Base-by-base conservation (phyloP, 2,329 filamentous ascomycete genomes). In the Clarireedia monteithiana region DNA sequence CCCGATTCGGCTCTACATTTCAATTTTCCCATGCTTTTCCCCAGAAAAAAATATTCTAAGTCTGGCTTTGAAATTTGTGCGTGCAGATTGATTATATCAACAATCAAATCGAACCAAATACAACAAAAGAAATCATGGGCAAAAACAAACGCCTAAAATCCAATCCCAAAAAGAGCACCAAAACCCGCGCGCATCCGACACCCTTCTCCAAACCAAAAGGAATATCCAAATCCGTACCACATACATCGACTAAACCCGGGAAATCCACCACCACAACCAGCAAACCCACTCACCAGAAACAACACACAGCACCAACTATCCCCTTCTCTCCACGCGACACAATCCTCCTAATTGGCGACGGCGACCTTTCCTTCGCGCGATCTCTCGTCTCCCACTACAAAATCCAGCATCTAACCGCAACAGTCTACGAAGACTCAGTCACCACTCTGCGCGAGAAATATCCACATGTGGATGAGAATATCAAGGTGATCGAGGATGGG, bases 331-430 rank as follows among this genome's bases (percentile, higher is more conserved):
- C 79, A 40, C 72, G 79, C 63, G 82, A 91, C 62, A 74, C 79
- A 64, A 89, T 92, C 60, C 81, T 94, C 6, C 80, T 92, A 2
- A 73, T 92, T 51, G 89, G 89, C 65, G 89, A 94, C 68, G 89
- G 83, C 62, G 89, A 95, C 71, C 82, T 94, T 67, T 90, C 86
- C 68, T 92, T 91, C 69, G 81, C 88, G 12, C 78, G 79, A 27
- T 84, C 82, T 2, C 76, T 92, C 2, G 76, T 86, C 52, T 71
- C 77, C 53, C 77, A 86, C 65, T 86, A 90, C 72, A 77, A 75
- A 62, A 89, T 84, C 73, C 77, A 74, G 58, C 76, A 84, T 65
- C 70, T 92, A 5, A 85, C 82, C 0, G 87, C 86, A 39, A 91
- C 88, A 2, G 83, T 86, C 15, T 78, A 81, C 63, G 88, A 91